Conservation (phyloP, 352 stramenopile genomes). For the Peronospora farinosa region DNA sequence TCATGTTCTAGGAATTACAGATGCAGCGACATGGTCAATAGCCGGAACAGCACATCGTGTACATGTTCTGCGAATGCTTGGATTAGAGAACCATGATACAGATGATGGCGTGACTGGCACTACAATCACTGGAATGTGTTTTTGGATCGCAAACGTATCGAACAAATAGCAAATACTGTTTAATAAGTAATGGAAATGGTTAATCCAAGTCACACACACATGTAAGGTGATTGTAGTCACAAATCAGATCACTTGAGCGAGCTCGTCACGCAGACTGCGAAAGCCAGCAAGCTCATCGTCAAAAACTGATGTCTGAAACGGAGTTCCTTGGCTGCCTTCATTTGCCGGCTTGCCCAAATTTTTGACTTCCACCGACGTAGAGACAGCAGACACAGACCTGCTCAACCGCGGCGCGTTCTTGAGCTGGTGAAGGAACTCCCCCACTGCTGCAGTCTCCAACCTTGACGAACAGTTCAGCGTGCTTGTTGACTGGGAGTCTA, state of each 20-base stretch:
- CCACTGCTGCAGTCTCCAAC: constrained; percentile 58
- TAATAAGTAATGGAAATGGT: background rate
- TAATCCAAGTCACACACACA: background rate
- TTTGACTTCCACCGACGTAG: background rate
- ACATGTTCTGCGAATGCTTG: background rate
- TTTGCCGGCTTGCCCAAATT: constrained; percentile 2
- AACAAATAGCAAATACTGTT: background rate
- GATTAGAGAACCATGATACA: background rate
- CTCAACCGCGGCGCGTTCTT: constrained; percentile 65
- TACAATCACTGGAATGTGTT: background rate
- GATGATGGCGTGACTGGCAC: background rate
- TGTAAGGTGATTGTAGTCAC: background rate
- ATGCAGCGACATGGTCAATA: background rate
- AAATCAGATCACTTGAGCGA: constrained; percentile 37
- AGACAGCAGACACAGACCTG: constrained; percentile 1
- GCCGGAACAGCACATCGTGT: background rate
- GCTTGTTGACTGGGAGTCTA: constrained; percentile 32
- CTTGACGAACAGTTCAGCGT: constrained; percentile 13
- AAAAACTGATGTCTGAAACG: constrained; percentile 33
- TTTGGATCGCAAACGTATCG: background rate
- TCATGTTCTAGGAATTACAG: constrained; percentile 22
- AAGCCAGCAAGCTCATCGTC: constrained; percentile 77
- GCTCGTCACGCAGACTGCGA: constrained; percentile 58
- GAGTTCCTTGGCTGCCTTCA: constrained; percentile 5
- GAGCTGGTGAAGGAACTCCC: constrained; percentile 72